phyloP scores from a whole-genome alignment of 495 filamentous ascomycete species.

The Aspergillus cavernicola region DNA sequence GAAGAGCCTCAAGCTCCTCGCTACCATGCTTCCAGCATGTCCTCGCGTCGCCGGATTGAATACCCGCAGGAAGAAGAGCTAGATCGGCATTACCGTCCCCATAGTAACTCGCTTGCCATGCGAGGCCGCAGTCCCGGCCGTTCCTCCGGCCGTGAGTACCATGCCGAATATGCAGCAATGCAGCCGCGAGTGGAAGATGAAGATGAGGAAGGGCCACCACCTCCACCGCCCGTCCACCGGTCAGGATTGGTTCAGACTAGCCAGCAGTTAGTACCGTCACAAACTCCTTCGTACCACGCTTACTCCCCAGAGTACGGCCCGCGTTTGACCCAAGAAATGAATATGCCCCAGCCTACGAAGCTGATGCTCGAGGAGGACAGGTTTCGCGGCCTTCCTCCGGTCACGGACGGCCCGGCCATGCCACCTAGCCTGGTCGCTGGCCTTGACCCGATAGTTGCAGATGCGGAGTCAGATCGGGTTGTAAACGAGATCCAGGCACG shows the following conservation, averaged over 20 bases:
- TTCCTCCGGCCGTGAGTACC: slow-evolving; percentile 25
- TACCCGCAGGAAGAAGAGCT: slow-evolving; percentile 13
- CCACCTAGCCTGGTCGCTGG: slow-evolving; percentile 69
- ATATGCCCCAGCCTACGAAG: slow-evolving; percentile 12
- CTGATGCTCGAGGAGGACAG: slow-evolving; percentile 13
- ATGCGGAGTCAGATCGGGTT: slow-evolving; percentile 51
- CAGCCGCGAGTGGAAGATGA: slow-evolving; percentile 67
- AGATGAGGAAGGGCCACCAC: slow-evolving; percentile 50
- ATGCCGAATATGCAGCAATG: slow-evolving; percentile 51
- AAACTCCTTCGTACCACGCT: slow-evolving; percentile 29
- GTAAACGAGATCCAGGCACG: slow-evolving; percentile 24
- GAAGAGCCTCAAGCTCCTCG: slow-evolving; percentile 10
- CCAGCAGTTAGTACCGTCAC: slow-evolving; percentile 25
- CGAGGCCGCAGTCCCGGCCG: slow-evolving; percentile 14
- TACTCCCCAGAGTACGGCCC: slow-evolving; percentile 32
- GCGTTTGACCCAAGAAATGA: slow-evolving; percentile 19
- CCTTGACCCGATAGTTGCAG: slow-evolving; percentile 56
- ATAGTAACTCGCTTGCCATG: slow-evolving; percentile 20
- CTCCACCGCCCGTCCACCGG: slow-evolving; percentile 48
- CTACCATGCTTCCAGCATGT: slow-evolving; percentile 11
- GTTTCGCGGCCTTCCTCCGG: slow-evolving; percentile 22
- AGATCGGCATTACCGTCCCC: slow-evolving; percentile 22
- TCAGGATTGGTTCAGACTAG: slow-evolving; percentile 29
- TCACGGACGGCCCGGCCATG: slow-evolving; percentile 45
- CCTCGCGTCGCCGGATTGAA: slow-evolving; percentile 15